Base-by-base conservation (phyloP, 805 yeast species). In the Geotrichum ghanense region DNA sequence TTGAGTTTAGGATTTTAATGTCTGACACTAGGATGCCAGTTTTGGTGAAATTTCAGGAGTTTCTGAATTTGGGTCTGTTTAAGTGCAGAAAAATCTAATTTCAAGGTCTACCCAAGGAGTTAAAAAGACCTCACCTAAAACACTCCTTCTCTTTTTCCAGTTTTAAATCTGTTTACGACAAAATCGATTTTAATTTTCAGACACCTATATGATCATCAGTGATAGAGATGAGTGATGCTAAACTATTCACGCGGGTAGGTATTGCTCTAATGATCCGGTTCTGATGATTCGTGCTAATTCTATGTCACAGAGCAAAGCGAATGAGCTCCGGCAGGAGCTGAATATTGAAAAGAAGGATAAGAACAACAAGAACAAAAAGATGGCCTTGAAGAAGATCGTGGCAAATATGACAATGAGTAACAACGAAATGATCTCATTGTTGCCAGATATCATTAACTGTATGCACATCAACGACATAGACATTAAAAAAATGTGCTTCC, bases 351-450 rank as follows among this genome's bases (percentile, higher is more conserved):
- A 57, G 43, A 53, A 54, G 42, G 70, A 67, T 53, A 62, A 59
- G 50, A 61, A 64, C 44, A 47, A 56, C 46, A 56, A 55, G 45
- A 53, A 55, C 26, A 66, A 64, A 47, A 76, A 73, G 54, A 64
- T 67, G 9, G 72, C 79, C 1, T 60, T 90, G 56, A 81, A 80
- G 61, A 83, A 83, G 56, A 74, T 87, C 22, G 71, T 89, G 5
- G 90, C 95, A 40, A 89, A 88, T 62, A 73, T 87, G 63, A 81
- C 94, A 3, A 71, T 87, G 64, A 87, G 88, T 44, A 86, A 85
- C 61, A 73, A 73, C 47, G 96, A 90, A 58, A 76, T 88, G 76
- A 70, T 78, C 9, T 61, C 66, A 17, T 60, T 90, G 46, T 75
- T 81, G 56, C 79, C 80, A 1, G 94, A 85, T 45, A 73, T 86